Evolutionary conservation across 2,329 filamentous ascomycete species (phyloP), one percentile per base, ranked within the genome.

Genomic region (Ophiostoma perfectum): DNA sequence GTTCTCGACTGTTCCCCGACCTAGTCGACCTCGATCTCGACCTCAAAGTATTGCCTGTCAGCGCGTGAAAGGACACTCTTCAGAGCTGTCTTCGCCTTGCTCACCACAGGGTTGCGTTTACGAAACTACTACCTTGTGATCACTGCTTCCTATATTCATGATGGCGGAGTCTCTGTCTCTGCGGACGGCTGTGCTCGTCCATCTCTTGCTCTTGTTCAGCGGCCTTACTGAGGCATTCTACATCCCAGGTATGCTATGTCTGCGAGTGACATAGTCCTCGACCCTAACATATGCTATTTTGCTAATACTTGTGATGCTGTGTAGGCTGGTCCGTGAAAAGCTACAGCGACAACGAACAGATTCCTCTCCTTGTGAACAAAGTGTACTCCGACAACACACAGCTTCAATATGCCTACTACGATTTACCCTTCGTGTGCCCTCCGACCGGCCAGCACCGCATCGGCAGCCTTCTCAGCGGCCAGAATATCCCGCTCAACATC

Each of bases 321-420:
- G 18, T 72, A 83, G 92, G 92, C 73, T 95, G 90, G 83, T 96
- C 92, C 5, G 88, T 93, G 75, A 90, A 88, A 75, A 92, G 87
- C 75, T 96, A 96, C 77, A 84, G 83, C 72, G 86, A 93, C 72
- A 85, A 87, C 76, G 90, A 96, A 73, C 82, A 87, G 11, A 90
- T 96, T 52, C 92, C 92, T 0, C 82, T 97, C n/a, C 87, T 94
- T 68, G 90, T 95, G 72, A 96, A 96, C 81, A 96, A 96, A 78
- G 88, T 93, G 74, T 96, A 93, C 78, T 96, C 92, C 68, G 92
- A 96, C 78, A 88, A 91, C 74, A 95, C 91, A 7, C 90, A 95
- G 77, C 81, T 96, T n/a, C 92, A 96, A 77, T 96, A 93, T 85
- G 92, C 92, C 73, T 96, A 94, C 80, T 91, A 90, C 77, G 90